Evolutionary conservation across 2,329 filamentous ascomycete species (phyloP).

Genomic region (Monosporascus cannonballus): DNA sequence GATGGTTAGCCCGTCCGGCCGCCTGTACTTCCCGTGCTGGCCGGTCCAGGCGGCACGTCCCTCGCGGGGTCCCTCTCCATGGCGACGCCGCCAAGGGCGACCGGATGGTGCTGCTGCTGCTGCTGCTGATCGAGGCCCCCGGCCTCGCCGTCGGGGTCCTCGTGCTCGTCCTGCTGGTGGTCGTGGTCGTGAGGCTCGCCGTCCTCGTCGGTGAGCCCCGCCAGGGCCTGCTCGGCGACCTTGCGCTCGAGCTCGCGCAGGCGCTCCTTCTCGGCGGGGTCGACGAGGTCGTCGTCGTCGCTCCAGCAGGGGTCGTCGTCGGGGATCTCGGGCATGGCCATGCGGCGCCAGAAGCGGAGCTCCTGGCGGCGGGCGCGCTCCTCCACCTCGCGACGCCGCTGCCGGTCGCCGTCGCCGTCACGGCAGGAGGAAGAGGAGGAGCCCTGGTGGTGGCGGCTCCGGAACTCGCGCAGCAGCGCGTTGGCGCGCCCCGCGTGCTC

Average conservation of each 20-base stretch:
- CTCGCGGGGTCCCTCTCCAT: conserved; percentile 33
- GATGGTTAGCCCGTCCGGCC: conserved; percentile 15
- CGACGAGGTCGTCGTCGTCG: conserved; percentile 59
- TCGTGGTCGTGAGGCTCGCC: not conserved
- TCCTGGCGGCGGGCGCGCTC: conserved; percentile 49
- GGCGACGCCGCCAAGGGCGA: conserved; percentile 34
- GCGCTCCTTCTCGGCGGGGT: conserved; percentile 53
- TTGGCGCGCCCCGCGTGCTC: conserved; percentile 53
- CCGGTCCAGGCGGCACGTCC: conserved; percentile 30
- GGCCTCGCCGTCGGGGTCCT: conserved; percentile 27
- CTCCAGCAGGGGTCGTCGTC: conserved; percentile 56
- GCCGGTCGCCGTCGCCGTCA: too few relatives aligned
- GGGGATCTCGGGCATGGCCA: conserved; percentile 55
- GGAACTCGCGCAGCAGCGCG: conserved; percentile 50
- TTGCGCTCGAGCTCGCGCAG: conserved; percentile 43
- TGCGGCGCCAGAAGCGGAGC: conserved; percentile 59
- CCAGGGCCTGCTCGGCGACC: conserved; percentile 33
- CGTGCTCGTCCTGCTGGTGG: conserved; percentile 23
- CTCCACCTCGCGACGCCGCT: not conserved
- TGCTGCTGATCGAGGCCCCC: conserved; percentile 8
- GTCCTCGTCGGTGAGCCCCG: conserved; percentile 17
- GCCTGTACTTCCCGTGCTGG: conserved; percentile 34
- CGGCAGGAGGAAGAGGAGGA: too few relatives aligned
- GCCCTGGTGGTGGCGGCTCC: conserved; percentile 28
- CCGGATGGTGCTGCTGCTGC: not conserved